Evolutionary conservation across 805 yeast genomes (phyloP).

Genomic region (Kuraishia hungarica): DNA sequence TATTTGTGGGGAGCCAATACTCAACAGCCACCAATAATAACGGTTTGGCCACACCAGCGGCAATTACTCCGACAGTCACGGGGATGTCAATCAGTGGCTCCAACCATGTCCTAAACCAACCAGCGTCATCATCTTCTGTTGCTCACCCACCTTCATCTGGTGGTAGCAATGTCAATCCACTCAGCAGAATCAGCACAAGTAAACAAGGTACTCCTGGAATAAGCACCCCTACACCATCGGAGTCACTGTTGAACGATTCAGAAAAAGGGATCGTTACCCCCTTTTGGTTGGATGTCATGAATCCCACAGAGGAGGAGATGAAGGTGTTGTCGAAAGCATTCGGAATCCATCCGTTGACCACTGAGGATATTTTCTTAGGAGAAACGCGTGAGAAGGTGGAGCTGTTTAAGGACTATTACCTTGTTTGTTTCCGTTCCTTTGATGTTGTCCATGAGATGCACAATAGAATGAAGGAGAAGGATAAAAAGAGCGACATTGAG

Average conservation of each 20-base stretch:
- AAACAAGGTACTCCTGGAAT: not conserved
- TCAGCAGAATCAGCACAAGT: not conserved
- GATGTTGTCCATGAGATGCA: conserved; percentile 72
- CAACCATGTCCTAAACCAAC: not conserved
- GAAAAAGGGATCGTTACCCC: conserved; percentile 39
- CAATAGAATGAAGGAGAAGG: conserved; percentile 10
- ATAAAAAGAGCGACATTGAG: not conserved
- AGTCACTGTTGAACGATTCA: conserved; percentile 14
- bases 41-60: not conserved
- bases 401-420: conserved; percentile 80
- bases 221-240: conserved; percentile 14
- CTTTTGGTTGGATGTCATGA: conserved; percentile 88
- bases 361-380: conserved; percentile 89
- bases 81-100: not conserved
- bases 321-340: conserved; percentile 83
- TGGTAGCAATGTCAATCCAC: not conserved
- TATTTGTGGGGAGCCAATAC: conserved; percentile 44
- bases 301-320: conserved; percentile 97
- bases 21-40: conserved; percentile 5
- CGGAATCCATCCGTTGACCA: conserved; percentile 92
- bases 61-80: not conserved
- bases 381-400: conserved; percentile 96
- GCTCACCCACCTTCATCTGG: not conserved
- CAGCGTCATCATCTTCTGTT: too few species aligned
- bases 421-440: conserved; percentile 82